These are phyloP conservation scores for Podila verticillata DNA, from an alignment of 192 early-diverging fungal genomes.

Conservation along the genomic window DNA sequence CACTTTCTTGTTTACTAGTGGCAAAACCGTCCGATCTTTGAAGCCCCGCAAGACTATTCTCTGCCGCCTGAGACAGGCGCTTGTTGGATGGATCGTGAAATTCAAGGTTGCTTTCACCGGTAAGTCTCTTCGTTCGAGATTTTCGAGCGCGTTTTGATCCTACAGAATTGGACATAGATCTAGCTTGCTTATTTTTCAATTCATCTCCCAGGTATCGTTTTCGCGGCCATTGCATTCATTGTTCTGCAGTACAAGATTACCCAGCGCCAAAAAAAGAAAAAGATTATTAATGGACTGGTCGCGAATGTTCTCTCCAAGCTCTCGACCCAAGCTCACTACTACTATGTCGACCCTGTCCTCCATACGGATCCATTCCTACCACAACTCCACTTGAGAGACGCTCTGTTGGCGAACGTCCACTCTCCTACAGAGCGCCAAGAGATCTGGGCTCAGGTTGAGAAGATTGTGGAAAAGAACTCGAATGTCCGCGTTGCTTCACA, in stretches of 20 bases:
- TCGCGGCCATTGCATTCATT: constrained; percentile 3
- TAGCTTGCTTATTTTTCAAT: not conserved
- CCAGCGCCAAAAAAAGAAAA: constrained; percentile 17
- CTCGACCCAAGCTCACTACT: constrained; percentile 61
- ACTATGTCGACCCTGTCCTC: constrained; percentile 71
- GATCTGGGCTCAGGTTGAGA: constrained; percentile 68
- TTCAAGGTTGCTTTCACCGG: constrained; percentile 26
- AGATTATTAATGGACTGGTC: constrained; percentile 37
- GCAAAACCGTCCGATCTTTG: constrained; percentile 29
- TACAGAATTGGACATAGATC: not conserved
- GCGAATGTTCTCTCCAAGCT: constrained; percentile 37
- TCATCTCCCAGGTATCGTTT: constrained; percentile 7
- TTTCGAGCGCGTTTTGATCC: not conserved
- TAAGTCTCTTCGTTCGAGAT: not conserved
- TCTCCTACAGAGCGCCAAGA: constrained; percentile 53
- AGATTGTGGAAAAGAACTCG: constrained; percentile 67
- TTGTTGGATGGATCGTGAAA: constrained; percentile 38
- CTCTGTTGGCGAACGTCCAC: constrained; percentile 58
- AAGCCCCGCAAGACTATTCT: constrained; percentile 30
- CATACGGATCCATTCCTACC: constrained; percentile 56
- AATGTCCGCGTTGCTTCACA: constrained; percentile 70
- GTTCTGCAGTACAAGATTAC: constrained; percentile 11
- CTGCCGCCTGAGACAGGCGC: constrained; percentile 27
- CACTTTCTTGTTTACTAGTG: constrained; percentile 9
- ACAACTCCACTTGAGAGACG: constrained; percentile 64